Evolutionary conservation across 2,329 filamentous ascomycete species (phyloP), one percentile per base, ranked within the genome.

Genomic region (Trichoderma simmonsii): DNA sequence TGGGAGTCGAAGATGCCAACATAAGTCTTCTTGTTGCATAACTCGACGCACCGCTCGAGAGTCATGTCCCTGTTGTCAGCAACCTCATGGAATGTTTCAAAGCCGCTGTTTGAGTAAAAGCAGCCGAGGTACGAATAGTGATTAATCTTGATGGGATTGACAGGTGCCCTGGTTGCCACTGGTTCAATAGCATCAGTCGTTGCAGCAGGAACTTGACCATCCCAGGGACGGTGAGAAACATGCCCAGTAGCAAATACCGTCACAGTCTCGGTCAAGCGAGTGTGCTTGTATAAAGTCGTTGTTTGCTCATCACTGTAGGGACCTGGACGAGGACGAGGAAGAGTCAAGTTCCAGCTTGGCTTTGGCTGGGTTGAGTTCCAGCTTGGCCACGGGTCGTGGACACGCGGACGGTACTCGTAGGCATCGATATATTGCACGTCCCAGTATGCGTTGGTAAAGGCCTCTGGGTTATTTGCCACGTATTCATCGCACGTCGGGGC

Each of bases 351-450:
- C 21, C 32, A 56, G 18, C 30, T 32, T 28, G 28, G 71, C 8
- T 43, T 43, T 43, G 39, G 39, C 39, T 43, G 15, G 18, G 26
- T 18, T 7, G 64, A 32, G 11, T 54, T 34, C 21, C 32, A 56
- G n/a, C 24, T 32, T 32, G 28, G 71, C 12, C 14, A 36, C 3
- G 60, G 64, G 30, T 73, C 61, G 6, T 63, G 59, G 6, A 11
- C 15, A 5, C 18, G n/a, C 32, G 24, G 5, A 4, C 30, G 75
- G 60, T 70, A 71, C 64, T 78, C 72, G 71, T 86, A 88, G 24
- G 85, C 81, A 34, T 88, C 85, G 71, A 88, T 86, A 75, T 86
- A 87, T 71, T 83, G 81, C 81, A 92, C 82, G 75, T 91, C 77
- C 88, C 89, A 81, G 78, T 84, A 80, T 75, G 82, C 77, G 21